These are phyloP conservation scores for Allium sativum DNA, from an alignment of 106 monocot species.

Conservation along the genomic window DNA sequence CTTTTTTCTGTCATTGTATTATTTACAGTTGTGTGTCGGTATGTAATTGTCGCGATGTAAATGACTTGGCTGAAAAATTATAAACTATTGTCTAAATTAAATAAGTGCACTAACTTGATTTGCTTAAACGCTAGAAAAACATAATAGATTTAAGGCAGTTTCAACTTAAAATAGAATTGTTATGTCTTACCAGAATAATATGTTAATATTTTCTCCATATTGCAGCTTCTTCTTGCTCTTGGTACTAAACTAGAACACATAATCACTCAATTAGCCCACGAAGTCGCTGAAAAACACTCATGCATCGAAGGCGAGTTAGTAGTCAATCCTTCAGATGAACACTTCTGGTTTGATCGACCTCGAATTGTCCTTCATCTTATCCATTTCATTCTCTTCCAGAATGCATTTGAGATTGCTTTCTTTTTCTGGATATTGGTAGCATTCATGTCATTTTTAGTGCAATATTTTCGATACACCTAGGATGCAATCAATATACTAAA, in stretches of 20 bases:
- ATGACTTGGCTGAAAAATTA: neutral
- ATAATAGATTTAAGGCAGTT: neutral
- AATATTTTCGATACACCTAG: neutral
- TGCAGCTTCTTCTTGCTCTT: conserved; percentile 37
- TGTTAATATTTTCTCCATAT: conserved; percentile 1
- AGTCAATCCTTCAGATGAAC: conserved; percentile 44
- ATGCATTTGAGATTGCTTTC: conserved; percentile 49
- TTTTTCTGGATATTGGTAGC: conserved; percentile 59
- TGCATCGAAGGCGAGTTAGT: conserved; percentile 36
- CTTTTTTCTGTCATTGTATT: too few relatives aligned
- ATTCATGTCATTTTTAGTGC: neutral
- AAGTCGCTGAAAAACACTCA: conserved; percentile 51
- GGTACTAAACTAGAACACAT: conserved; percentile 44
- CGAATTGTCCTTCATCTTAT: conserved; percentile 33
- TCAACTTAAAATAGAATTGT: neutral
- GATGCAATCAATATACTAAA: neutral
- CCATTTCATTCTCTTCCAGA: conserved; percentile 61
- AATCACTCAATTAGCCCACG: conserved; percentile 33
- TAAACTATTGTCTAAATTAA: neutral
- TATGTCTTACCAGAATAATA: neutral
- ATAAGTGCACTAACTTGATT: too few relatives aligned
- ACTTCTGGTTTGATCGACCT: conserved; percentile 39
- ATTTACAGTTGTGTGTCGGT: too few relatives aligned
- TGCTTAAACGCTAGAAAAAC: neutral
- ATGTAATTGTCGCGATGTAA: too few relatives aligned